Base-by-base conservation (phyloP, 1,139 yeast species). In the Geotrichum australiense region DNA sequence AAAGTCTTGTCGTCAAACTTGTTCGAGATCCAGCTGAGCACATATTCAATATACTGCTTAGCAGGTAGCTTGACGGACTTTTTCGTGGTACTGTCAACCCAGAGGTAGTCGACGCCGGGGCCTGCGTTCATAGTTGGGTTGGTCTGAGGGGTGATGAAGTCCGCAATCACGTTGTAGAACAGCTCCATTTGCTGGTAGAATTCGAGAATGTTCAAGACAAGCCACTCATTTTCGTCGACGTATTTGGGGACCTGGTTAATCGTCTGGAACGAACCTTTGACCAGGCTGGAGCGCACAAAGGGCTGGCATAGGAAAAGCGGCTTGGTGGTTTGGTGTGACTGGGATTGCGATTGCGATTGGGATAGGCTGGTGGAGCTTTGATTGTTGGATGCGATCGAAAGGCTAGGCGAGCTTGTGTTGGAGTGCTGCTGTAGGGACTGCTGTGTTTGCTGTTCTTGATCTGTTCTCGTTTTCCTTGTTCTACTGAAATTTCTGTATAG, bases 51-150 rank as follows among this genome's bases (percentile, higher is more conserved):
- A 61, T 91, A 93, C 49, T 87, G 94, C 49, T 79, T 73, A 1
- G 98, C 98, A 4, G 98, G 96, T 33, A 93, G 70, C 43, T 89
- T 81, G 15, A 85, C 76, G 10, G 93, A 77, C 61, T 86, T 84
- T 41, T 75, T 75, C 55, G 73, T 74, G 18, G 32, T 24, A 4
- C 82, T 73, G 62, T 87, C 96, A 20, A 85, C 75, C 96, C 98
- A 91, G 37, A 85, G 66, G 57, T 91, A 93, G 56, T 87, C 94
- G 3, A 91, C 80, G 45, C 80, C 79, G 3, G 96, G 89, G 3
- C 96, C 97, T 0, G 97, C 98, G 55, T 79, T 86, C 98, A 91
- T 91, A 3, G 93, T 81, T 10, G 96, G 96, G 55, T 80, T 85
- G 19, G 79, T 74, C 54, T 85, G 94, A 0, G 94, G 89, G 1